These are phyloP conservation scores for Geranium incanum DNA, from an alignment of 441 rosid species.

Conservation along the genomic window DNA sequence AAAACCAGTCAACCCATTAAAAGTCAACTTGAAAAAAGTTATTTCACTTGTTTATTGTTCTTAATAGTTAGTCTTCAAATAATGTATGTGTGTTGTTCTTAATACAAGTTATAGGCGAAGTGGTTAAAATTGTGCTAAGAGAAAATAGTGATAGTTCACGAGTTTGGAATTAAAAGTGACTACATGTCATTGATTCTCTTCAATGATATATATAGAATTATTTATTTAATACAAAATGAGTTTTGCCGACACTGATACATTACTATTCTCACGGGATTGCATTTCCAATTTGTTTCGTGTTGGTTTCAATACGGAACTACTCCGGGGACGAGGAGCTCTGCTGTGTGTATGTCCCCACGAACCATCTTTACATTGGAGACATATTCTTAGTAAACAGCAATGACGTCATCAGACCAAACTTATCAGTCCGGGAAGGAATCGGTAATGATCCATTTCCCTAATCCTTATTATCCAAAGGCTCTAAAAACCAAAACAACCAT, in stretches of 20 bases:
- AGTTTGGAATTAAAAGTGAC: no score
- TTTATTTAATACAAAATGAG: no score
- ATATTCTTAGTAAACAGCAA: conserved; percentile 68
- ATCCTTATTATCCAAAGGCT: not conserved
- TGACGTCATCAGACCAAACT: conserved; percentile 91
- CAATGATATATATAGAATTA: no score
- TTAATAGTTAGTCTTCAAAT: no score
- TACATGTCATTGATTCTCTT: not conserved
- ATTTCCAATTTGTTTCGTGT: not conserved
- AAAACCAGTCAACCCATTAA: no score
- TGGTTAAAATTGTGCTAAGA: no score
- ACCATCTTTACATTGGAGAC: conserved; percentile 94
- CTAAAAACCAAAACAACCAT: not conserved
- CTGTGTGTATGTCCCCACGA: conserved; percentile 94
- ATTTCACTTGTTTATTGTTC: no score
- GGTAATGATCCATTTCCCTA: conserved; percentile 41
- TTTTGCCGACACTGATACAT: no score
- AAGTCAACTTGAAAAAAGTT: no score
- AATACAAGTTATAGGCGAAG: no score
- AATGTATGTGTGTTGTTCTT: no score
- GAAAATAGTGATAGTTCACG: no score
- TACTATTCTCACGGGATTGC: not conserved
- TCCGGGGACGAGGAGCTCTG: conserved; percentile 88
- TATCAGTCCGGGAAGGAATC: conserved; percentile 94
- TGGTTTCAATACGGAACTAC: conserved; percentile 48